A percentile compares a stretch with the other conserved stretches of the same genome.
These are phyloP conservation scores for Phytophthora capsici DNA, from an alignment of 352 stramenopile species.

Conservation along the genomic window DNA sequence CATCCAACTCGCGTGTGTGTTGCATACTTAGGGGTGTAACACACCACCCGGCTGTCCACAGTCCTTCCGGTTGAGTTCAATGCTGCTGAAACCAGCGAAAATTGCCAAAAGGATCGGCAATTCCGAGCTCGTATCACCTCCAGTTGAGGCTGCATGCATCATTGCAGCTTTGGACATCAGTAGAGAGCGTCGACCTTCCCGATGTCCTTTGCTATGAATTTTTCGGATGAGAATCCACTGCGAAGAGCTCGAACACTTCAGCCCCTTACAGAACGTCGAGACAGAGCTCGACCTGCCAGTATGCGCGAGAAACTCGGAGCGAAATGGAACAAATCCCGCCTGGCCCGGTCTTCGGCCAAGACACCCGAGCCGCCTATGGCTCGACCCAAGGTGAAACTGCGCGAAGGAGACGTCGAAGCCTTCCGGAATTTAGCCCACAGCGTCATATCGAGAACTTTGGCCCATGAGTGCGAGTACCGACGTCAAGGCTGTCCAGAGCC, in stretches of 20 bases:
- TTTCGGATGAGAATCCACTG: neutral
- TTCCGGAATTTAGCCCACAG: slow-evolving; percentile 40
- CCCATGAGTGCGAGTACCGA: slow-evolving; percentile 45
- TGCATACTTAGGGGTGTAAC: slow-evolving; percentile 2
- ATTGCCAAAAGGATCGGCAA: slow-evolving; percentile 18
- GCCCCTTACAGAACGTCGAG: slow-evolving; percentile 8
- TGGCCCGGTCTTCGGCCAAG: slow-evolving; percentile 5
- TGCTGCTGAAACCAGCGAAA: slow-evolving; percentile 22
- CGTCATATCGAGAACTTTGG: slow-evolving; percentile 45
- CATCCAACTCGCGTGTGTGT: slow-evolving; percentile 1
- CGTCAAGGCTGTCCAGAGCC: slow-evolving; percentile 25
- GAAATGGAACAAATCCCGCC: slow-evolving; percentile 14
- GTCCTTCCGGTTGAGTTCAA: slow-evolving; percentile 14
- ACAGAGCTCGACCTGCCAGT: slow-evolving; percentile 8
- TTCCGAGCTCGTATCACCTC: slow-evolving; percentile 4
- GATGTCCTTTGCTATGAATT: slow-evolving; percentile 4
- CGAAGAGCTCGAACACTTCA: slow-evolving; percentile 18
- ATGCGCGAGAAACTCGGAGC: slow-evolving; percentile 25
- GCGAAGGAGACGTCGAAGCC: slow-evolving; percentile 24
- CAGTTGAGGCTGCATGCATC: neutral
- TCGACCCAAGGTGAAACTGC: slow-evolving; percentile 31
- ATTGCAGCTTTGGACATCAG: slow-evolving; percentile 9
- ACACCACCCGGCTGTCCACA: slow-evolving; percentile 17
- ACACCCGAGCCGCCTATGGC: slow-evolving; percentile 12
- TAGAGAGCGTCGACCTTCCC: neutral